These are phyloP conservation scores for Endocarpon pusillum DNA, from an alignment of 495 filamentous ascomycete genomes.

Conservation along the genomic window DNA sequence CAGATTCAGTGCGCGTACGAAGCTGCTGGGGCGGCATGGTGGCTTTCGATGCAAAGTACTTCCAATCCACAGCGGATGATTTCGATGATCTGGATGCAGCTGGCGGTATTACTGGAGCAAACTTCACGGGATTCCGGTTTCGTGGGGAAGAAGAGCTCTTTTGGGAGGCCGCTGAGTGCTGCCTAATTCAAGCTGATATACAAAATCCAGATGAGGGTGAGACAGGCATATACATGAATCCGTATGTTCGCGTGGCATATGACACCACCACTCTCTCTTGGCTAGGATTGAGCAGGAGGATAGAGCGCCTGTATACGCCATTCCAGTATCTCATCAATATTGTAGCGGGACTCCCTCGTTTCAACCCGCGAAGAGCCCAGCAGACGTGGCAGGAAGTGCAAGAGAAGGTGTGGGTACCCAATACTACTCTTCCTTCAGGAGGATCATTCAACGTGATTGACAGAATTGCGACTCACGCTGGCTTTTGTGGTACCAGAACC, in stretches of 20 bases:
- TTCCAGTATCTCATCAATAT: conserved; percentile 37
- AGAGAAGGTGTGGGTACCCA: conserved; percentile 35
- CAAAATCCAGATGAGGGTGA: conserved; percentile 27
- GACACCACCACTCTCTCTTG: conserved; percentile 32
- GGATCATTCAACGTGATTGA: conserved; percentile 26
- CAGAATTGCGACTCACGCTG: conserved; percentile 30
- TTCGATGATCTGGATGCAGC: not conserved
- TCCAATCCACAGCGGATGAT: conserved; percentile 19
- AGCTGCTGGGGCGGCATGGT: conserved; percentile 77
- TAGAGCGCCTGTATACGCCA: conserved; percentile 40
- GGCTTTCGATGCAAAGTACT: conserved; percentile 54
- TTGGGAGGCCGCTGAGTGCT: conserved; percentile 71
- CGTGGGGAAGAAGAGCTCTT: conserved; percentile 44
- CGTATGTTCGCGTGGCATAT: conserved; percentile 55
- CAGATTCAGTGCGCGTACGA: conserved; percentile 53
- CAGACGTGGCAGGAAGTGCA: conserved; percentile 32
- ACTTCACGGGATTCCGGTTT: conserved; percentile 34
- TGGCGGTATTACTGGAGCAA: not conserved
- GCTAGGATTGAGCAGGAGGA: conserved; percentile 34
- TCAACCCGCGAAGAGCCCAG: conserved; percentile 40
- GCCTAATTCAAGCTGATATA: conserved; percentile 59
- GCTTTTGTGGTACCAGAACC: conserved; percentile 39
- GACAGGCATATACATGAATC: conserved; percentile 52
- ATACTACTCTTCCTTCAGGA: conserved; percentile 13
- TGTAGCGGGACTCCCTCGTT: conserved; percentile 34